Evolutionary conservation across 1,284 basidiomycete species (phyloP), one percentile per base, ranked within the genome.

Genomic region (Mrakiaceae sp.): DNA sequence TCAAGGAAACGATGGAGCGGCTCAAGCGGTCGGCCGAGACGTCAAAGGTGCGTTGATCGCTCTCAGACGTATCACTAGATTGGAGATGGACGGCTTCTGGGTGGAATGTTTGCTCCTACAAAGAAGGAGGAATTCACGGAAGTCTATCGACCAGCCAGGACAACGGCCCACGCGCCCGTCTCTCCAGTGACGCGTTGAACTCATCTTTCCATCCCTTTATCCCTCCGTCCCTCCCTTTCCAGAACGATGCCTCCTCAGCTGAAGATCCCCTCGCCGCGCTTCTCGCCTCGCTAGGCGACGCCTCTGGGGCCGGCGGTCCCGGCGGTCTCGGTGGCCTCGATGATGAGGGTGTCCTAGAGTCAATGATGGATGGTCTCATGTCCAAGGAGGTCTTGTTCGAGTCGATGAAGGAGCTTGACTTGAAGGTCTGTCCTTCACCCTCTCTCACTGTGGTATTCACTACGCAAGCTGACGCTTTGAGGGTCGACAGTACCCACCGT

Each of bases 281-380:
- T 61, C 69, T 75, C 56, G 72, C 73, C 16, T 69, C 70, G 40
- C 69, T 75, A 48, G 67, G 50, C 27, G 75, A 73, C 16, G 64
- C 63, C 65, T 69, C 70, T 49, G 75, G 74, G 50, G 74, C 78
- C 14, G 74, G 74, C 9, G 70, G 70, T 43, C 62, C 64, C 44
- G 69, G 69, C 14, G 72, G 72, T 39, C n/a, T 27, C 52, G 72
- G 71, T 4, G 74, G 70, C 0, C 74, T 71, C n/a, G 79, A 80
- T n/a, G 86, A 85, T 27, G 82, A 82, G 48, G 84, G 82, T 8
- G 80, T 96, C 69, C 79, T 98, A 39, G 91, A 98, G 74, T 83
- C 80, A 51, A 90, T 98, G 87, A 92, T 95, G 93, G 82, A 83
- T 14, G 87, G 93, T 73, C 81, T 98, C 57, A 92, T 98, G 90